Base-by-base conservation (phyloP, 768 basidiomycete species). In the Phlegmacium glaucopus region DNA sequence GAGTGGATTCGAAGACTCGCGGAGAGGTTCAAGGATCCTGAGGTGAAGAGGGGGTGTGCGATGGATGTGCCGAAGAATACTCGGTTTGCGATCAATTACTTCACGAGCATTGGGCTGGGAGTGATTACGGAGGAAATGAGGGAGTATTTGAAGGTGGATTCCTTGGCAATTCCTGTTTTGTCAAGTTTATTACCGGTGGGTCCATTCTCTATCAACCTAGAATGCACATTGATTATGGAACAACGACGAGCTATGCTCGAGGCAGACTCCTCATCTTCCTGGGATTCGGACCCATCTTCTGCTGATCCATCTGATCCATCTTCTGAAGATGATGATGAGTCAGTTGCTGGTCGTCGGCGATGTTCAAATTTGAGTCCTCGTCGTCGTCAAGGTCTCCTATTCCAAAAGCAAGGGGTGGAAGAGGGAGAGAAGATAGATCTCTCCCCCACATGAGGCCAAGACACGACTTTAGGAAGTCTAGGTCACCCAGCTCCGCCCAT, bases 41-140 rank as follows among this genome's bases (percentile, higher is more conserved):
- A 93, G 56, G 72, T 97, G 39, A 82, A 72, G 62, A 69, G 72
- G 22, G 81, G 80, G 3, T 90, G 87, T 63, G 74, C 96, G 0
- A 79, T 85, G 69, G 94, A 97, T 66, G 83, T 94, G 50, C 96
- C 96, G 0, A 96, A 95, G 69, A 89, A 98, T 61, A 98, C 96
- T 1, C 79, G 96, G 45, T 93, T 94, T 63, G 81, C 92, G 3
- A 95, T 95, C 82, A 96, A 96, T 64, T 98, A 98, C 71, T 96
- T 97, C 64, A 99, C 96, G 6, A 92, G 89, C 58, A 85, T 99
- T 55, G 92, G 92, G 0, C 61, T 98, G 50, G 96, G 96, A 46
- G 77, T 78, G 17, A 64, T 97, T 51, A 99, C 96, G 1, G 94
- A 98, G 66, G 88, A 88, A 26, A 97, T 98, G 96, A 78, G 96